Conservation (phyloP, 352 stramenopile genomes). For the Globisporangium echinulatum region DNA sequence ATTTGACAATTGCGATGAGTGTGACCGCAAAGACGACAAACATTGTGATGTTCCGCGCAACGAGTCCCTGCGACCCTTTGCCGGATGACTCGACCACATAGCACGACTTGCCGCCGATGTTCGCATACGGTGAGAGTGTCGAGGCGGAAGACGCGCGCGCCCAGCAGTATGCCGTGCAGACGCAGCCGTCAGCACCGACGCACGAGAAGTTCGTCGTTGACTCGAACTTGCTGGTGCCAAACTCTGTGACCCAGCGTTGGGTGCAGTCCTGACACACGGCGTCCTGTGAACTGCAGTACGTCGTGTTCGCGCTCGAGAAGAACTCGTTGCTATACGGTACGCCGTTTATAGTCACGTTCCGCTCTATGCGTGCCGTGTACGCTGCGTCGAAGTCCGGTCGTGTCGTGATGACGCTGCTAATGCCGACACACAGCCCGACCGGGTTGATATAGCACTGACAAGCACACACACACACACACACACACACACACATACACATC, state of each 20-base stretch:
- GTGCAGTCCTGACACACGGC: slow-evolving; percentile 18
- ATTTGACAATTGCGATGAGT: neutral
- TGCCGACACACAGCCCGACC: too few species aligned
- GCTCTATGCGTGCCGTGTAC: too few species aligned
- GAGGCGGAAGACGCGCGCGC: too few species aligned
- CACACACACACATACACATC: too few species aligned
- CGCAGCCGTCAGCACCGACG: slow-evolving; percentile 25
- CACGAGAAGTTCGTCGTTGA: slow-evolving; percentile 19
- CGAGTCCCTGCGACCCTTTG: neutral
- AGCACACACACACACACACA: too few species aligned
- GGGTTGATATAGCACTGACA: too few species aligned
- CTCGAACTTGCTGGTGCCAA: slow-evolving; percentile 6
- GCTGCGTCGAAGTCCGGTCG: too few species aligned
- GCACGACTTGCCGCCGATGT: neutral
- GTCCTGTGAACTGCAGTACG: slow-evolving; percentile 30
- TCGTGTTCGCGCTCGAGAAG: slow-evolving; percentile 19
- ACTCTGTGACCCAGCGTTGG: slow-evolving; percentile 13
- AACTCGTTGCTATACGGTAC: slow-evolving; percentile 18
- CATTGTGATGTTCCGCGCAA: neutral
- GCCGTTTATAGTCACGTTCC: too few species aligned
- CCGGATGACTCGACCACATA: too few species aligned
- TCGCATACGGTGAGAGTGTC: neutral
- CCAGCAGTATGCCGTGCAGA: slow-evolving; percentile 30
- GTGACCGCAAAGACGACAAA: neutral
- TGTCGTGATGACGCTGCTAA: too few species aligned